Conservation (phyloP, 2,329 filamentous ascomycete genomes). For the Rhinocladiella mackenziei region DNA sequence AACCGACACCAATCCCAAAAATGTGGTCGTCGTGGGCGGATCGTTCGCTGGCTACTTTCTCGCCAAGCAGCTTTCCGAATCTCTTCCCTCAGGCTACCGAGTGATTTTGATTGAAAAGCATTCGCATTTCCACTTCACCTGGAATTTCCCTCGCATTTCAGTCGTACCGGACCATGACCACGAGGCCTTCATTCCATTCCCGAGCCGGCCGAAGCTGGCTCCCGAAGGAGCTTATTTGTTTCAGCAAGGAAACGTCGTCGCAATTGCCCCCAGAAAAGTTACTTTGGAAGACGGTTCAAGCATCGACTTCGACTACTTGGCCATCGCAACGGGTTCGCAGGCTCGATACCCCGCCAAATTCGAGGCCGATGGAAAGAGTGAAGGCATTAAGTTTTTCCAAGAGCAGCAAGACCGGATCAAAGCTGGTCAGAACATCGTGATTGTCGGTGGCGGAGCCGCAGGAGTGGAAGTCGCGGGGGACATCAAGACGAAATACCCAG, state of each 20-base stretch:
- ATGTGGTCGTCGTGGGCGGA: slow-evolving; percentile 45
- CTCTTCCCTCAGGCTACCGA: slow-evolving; percentile 49
- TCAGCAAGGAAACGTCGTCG: slow-evolving; percentile 43
- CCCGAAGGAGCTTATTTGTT: slow-evolving; percentile 38
- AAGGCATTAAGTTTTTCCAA: slow-evolving; percentile 18
- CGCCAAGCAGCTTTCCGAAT: slow-evolving; percentile 47
- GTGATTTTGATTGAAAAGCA: slow-evolving; percentile 58
- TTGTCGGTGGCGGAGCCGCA: slow-evolving; percentile 49
- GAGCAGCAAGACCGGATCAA: slow-evolving; percentile 32
- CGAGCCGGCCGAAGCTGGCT: slow-evolving; percentile 38
- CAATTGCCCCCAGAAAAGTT: slow-evolving; percentile 40
- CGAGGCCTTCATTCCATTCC: slow-evolving; percentile 60
- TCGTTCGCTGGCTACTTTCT: slow-evolving; percentile 56
- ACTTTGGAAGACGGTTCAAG: slow-evolving; percentile 42
- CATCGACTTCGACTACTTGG: slow-evolving; percentile 53
- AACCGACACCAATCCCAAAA: slow-evolving; percentile 17
- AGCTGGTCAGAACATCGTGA: slow-evolving; percentile 46
- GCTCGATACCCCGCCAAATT: slow-evolving; percentile 10
- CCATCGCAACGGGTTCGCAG: slow-evolving; percentile 55
- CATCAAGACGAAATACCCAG: slow-evolving; percentile 46
- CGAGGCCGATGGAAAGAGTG: slow-evolving; percentile 12
- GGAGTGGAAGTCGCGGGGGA: slow-evolving; percentile 51
- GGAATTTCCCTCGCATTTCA: slow-evolving; percentile 57
- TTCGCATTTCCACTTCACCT: slow-evolving; percentile 59
- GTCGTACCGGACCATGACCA: slow-evolving; percentile 55